Conservation (phyloP, 495 filamentous ascomycete genomes). For the Aspergillus coremiiformis region DNA sequence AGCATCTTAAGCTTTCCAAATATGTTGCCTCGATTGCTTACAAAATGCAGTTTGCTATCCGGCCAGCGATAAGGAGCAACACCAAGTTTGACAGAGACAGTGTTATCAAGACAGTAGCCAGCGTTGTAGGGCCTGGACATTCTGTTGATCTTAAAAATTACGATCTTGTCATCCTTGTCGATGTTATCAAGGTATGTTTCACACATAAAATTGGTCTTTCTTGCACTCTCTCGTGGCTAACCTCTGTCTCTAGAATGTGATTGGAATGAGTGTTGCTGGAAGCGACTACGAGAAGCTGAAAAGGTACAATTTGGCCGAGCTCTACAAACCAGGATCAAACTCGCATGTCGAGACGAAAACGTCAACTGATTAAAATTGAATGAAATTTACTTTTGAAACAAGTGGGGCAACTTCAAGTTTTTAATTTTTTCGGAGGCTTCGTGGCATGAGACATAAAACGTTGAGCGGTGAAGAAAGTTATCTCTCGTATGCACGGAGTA, state of each 20-base stretch:
- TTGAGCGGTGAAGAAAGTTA: too few relatives aligned
- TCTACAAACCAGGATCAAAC: constrained; percentile 46
- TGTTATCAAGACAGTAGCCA: constrained; percentile 75
- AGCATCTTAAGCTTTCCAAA: neutral
- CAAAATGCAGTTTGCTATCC: constrained; percentile 72
- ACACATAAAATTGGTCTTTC: neutral
- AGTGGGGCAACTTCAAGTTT: neutral
- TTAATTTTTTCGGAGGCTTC: too few relatives aligned
- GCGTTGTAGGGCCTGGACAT: constrained; percentile 58
- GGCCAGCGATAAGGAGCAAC: constrained; percentile 74
- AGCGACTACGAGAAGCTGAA: constrained; percentile 63
- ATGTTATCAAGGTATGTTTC: constrained; percentile 72
- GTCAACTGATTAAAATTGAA: neutral
- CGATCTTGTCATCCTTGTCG: constrained; percentile 79
- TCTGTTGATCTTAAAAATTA: constrained; percentile 76
- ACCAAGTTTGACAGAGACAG: constrained; percentile 61
- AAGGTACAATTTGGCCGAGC: constrained; percentile 64
- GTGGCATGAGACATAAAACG: too few relatives aligned
- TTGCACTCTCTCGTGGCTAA: constrained; percentile 5
- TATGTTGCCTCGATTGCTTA: constrained; percentile 2
- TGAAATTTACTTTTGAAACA: too few relatives aligned
- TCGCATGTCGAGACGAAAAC: neutral
- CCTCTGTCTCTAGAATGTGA: constrained; percentile 49
- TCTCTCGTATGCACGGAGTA: too few relatives aligned
- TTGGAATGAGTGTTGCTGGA: constrained; percentile 71